Evolutionary conservation across 2,329 filamentous ascomycete species (phyloP).

Genomic region (Biscogniauxia mediterranea): DNA sequence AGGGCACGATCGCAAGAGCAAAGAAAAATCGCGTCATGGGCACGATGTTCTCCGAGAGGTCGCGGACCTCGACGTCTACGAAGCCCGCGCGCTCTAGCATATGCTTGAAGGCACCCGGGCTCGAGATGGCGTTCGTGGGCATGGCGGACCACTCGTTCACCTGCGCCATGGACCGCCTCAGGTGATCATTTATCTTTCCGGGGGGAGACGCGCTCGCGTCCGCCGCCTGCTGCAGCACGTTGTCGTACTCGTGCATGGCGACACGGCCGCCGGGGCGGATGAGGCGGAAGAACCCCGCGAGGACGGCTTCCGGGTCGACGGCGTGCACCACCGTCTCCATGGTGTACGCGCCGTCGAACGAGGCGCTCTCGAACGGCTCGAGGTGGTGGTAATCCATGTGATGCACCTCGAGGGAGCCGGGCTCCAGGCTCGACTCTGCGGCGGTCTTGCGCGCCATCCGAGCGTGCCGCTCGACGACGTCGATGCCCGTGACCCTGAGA

Average conservation of each 20-base stretch:
- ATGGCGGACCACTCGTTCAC: constrained; percentile 45
- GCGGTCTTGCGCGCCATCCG: constrained; percentile 42
- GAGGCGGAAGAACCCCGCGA: constrained; percentile 46
- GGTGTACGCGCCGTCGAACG: constrained; percentile 52
- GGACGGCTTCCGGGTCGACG: constrained; percentile 42
- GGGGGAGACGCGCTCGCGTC: constrained; percentile 19
- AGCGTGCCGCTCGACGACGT: constrained; percentile 49
- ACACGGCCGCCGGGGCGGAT: constrained; percentile 47
- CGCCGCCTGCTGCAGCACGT: constrained; percentile 32
- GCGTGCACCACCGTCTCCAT: constrained; percentile 58
- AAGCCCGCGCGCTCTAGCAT: constrained; percentile 46
- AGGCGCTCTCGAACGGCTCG: constrained; percentile 35
- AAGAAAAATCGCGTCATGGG: constrained; percentile 50
- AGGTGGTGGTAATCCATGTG: constrained; percentile 53
- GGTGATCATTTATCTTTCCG: constrained; percentile 17
- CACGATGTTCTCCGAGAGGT: constrained; percentile 45
- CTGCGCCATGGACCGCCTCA: constrained; percentile 26
- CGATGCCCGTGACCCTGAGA: constrained; percentile 45
- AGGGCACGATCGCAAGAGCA: constrained; percentile 45
- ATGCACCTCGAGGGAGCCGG: constrained; percentile 37
- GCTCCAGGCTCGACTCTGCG: constrained; percentile 30
- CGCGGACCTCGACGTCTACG: constrained; percentile 40
- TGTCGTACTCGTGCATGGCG: constrained; percentile 47
- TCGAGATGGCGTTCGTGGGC: constrained; percentile 41
- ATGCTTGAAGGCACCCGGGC: constrained; percentile 37